A percentile compares a stretch with the other conserved stretches of the same genome.
These are phyloP conservation scores for Rhododendron griersonianum DNA, from an alignment of 148 eudicot species.

Conservation along the genomic window DNA sequence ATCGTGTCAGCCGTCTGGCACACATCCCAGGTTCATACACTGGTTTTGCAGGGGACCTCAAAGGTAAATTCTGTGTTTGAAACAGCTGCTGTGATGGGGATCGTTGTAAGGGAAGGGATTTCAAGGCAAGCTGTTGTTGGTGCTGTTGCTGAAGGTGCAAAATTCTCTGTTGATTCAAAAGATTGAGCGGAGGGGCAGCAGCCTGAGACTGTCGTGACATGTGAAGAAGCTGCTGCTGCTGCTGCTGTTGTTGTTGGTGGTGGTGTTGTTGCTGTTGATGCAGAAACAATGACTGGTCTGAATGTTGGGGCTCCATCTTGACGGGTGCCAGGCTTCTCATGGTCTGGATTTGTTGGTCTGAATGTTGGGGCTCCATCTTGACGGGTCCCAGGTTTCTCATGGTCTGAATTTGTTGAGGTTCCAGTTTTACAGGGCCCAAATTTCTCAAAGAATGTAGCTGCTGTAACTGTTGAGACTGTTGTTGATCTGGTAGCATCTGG, in stretches of 20 bases:
- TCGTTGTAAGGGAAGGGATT: slow-evolving; percentile 75
- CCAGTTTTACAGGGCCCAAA: slow-evolving; percentile 66
- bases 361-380: slow-evolving; percentile 65
- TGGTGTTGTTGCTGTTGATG: slow-evolving; percentile 84
- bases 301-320: slow-evolving; percentile 78
- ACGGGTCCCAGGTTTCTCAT: slow-evolving; percentile 53
- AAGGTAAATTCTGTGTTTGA: slow-evolving; percentile 65
- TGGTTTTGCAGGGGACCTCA: slow-evolving; percentile 71
- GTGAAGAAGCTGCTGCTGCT: slow-evolving; percentile 50
- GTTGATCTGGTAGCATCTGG: slow-evolving; percentile 65
- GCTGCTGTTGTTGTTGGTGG: slow-evolving; percentile 43
- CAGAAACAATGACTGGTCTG: slow-evolving; percentile 64
- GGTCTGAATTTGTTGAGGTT: slow-evolving; percentile 60
- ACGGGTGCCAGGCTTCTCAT: slow-evolving; percentile 55
- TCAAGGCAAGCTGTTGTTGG: slow-evolving; percentile 73
- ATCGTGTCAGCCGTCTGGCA: slow-evolving; percentile 85
- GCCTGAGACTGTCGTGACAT: slow-evolving; percentile 80
- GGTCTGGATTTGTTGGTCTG: slow-evolving; percentile 48
- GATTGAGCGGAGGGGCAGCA: slow-evolving; percentile 60
- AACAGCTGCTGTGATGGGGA: slow-evolving; percentile 52
- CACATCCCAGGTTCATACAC: slow-evolving; percentile 92
- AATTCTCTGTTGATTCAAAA: slow-evolving; percentile 76
- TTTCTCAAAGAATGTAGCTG: slow-evolving; percentile 59
- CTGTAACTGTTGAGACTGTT: slow-evolving; percentile 51
- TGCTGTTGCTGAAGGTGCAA: slow-evolving; percentile 63